phyloP scores from a whole-genome alignment of 352 stramenopile species.

The Globisporangium echinulatum region DNA sequence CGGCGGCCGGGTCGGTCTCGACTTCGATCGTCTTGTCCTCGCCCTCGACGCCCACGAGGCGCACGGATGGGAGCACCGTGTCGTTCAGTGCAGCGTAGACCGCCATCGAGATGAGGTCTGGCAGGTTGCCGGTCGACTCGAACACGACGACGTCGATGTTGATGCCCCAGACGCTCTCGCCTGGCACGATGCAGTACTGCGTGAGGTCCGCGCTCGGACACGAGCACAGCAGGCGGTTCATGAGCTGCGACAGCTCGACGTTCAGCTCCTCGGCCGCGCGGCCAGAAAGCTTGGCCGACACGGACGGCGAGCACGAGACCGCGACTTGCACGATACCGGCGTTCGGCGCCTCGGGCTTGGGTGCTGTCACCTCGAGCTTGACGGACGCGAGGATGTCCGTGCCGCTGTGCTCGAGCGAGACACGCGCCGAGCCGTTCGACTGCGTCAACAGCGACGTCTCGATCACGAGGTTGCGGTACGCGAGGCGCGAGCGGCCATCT shows the following conservation, averaged over 20 bases:
- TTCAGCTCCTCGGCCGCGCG: conserved; percentile 71
- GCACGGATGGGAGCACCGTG: conserved; percentile 69
- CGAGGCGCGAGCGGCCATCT: conserved; percentile 56
- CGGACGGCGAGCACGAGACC: conserved; percentile 64
- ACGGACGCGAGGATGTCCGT: conserved; percentile 75
- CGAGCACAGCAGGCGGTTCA: conserved; percentile 60
- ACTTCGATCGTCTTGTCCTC: conserved; percentile 77
- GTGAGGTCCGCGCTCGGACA: conserved; percentile 44
- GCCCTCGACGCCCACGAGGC: conserved; percentile 60
- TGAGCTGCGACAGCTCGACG: conserved; percentile 70
- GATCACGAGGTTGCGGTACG: conserved; percentile 51
- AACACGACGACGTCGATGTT: conserved; percentile 77
- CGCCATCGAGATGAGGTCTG: conserved; percentile 70
- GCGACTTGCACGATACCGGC: conserved; percentile 44
- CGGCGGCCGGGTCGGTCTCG: conserved; percentile 57
- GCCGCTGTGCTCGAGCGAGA: conserved; percentile 52
- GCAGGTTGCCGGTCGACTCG: conserved; percentile 68
- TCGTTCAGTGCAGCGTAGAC: conserved; percentile 78
- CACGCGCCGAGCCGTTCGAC: conserved; percentile 71
- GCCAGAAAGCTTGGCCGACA: conserved; percentile 66
- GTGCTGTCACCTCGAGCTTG: conserved; percentile 63
- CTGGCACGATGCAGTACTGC: conserved; percentile 60
- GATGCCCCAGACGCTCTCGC: conserved; percentile 68
- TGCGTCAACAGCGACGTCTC: conserved; percentile 70
- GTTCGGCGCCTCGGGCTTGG: conserved; percentile 35